Conservation (phyloP, 257 asterid genomes). For the Fraxinus excelsior region DNA sequence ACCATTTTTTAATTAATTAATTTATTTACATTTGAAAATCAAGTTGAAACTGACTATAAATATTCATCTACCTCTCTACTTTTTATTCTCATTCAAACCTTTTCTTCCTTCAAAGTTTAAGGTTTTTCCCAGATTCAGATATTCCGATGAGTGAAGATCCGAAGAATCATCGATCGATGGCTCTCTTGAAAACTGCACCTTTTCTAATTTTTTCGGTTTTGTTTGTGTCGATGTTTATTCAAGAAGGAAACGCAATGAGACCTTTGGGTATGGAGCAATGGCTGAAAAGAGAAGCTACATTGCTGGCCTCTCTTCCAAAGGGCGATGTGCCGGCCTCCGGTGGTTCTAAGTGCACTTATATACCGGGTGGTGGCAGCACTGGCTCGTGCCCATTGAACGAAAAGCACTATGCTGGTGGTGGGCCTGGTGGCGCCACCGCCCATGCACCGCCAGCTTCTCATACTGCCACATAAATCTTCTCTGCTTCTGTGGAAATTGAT, state of each 20-base stretch:
- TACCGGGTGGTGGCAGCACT: slow-evolving; percentile 39
- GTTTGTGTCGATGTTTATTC: slow-evolving; percentile 1
- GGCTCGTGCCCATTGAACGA: slow-evolving; percentile 37
- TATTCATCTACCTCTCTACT: not conserved
- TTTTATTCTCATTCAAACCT: not conserved
- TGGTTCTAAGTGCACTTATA: slow-evolving; percentile 54
- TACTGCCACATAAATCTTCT: not conserved
- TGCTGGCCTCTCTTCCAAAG: slow-evolving; percentile 46
- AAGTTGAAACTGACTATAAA: slow-evolving; percentile 19
- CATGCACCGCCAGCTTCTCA: slow-evolving; percentile 16
- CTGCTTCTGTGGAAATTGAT: slow-evolving; percentile 9
- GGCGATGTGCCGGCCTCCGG: slow-evolving; percentile 48
- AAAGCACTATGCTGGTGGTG: slow-evolving; percentile 36
- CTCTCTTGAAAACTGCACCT: slow-evolving; percentile 5
- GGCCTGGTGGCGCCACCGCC: slow-evolving; percentile 8
- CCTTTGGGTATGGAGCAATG: slow-evolving; percentile 28
- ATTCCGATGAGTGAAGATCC: not conserved
- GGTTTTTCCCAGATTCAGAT: not conserved
- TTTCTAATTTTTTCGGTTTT: slow-evolving; percentile 28
- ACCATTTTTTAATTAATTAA: not conserved
- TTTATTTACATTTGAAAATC: not conserved
- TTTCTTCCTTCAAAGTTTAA: not conserved
- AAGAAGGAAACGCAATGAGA: slow-evolving; percentile 39
- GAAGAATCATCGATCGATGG: slow-evolving; percentile 26
- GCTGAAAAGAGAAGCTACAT: slow-evolving; percentile 15